Conservation (phyloP, 441 rosid genomes). For the Eutrema salsugineum region DNA sequence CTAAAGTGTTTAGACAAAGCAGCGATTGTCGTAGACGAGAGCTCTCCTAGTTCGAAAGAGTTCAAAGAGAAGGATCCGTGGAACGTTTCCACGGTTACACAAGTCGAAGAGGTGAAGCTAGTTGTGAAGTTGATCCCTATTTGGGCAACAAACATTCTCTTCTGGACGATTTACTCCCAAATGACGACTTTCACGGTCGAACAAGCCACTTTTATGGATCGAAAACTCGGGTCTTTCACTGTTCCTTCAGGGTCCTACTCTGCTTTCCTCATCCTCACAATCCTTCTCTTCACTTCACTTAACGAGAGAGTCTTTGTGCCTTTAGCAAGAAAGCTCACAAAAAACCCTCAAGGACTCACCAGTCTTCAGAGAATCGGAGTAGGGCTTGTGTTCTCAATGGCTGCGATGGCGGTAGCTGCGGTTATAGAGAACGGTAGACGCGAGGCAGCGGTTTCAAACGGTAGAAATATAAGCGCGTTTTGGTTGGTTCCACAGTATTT, state of each 20-base stretch:
- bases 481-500: constrained; percentile 78
- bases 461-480: constrained; percentile 51
- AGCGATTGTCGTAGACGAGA: constrained; percentile 41
- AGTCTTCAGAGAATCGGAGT: constrained; percentile 79
- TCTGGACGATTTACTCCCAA: constrained; percentile 90
- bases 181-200: constrained; percentile 89
- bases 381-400: constrained; percentile 63
- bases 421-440: constrained; percentile 57
- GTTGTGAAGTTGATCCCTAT: constrained; percentile 68
- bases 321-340: constrained; percentile 53
- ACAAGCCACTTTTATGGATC: constrained; percentile 73
- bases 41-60: constrained; percentile 20
- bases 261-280: constrained; percentile 53
- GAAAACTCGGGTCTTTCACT: constrained; percentile 48
- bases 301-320: constrained; percentile 76
- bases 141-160: constrained; percentile 86
- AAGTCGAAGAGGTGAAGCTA: constrained; percentile 88
- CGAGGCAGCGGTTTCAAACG: constrained; percentile 24
- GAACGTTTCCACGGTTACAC: constrained; percentile 63
- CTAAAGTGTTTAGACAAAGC: constrained; percentile 87
- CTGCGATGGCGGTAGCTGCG: constrained; percentile 73
- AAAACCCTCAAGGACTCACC: constrained; percentile 62
- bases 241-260: constrained; percentile 73
- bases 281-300: constrained; percentile 81
- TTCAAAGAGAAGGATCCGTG: constrained; percentile 42